Percentiles rank a stretch among this genome's conserved stretches.
Conservation (phyloP, 2,329 filamentous ascomycete genomes). For the Cladosporium sp. region DNA sequence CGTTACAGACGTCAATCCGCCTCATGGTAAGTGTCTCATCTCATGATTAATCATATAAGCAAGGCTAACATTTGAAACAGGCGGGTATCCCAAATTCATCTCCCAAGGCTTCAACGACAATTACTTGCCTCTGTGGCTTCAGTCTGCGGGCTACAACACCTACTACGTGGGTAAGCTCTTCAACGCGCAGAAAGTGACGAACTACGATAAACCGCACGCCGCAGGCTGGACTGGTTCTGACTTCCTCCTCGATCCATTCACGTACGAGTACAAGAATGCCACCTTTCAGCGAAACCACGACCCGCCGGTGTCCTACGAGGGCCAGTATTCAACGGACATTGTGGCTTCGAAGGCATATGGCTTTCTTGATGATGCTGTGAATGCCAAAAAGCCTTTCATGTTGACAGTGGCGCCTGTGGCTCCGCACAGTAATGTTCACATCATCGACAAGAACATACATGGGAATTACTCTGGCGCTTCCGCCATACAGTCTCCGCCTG, state of each 20-base stretch:
- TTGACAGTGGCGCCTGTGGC: slow-evolving; percentile 62
- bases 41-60: not conserved
- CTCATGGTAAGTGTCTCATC: slow-evolving; percentile 42
- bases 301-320: slow-evolving; percentile 52
- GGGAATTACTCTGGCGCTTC: slow-evolving; percentile 8
- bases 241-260: slow-evolving; percentile 35
- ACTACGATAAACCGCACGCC: slow-evolving; percentile 56
- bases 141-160: slow-evolving; percentile 63
- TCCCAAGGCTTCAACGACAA: slow-evolving; percentile 61
- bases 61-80: not conserved
- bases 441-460: slow-evolving; percentile 6
- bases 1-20: slow-evolving; percentile 56
- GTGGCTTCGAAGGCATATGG: slow-evolving; percentile 56
- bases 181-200: slow-evolving; percentile 58
- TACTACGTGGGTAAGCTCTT: slow-evolving; percentile 73
- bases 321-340: slow-evolving; percentile 56
- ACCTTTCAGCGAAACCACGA: slow-evolving; percentile 60
- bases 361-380: slow-evolving; percentile 59
- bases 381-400: slow-evolving; percentile 60
- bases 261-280: slow-evolving; percentile 64
- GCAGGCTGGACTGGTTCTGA: slow-evolving; percentile 56
- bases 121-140: slow-evolving; percentile 67
- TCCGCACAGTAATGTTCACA: slow-evolving; percentile 46
- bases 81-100: slow-evolving; percentile 63
- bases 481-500: not conserved